Evolutionary conservation across 495 filamentous ascomycete genomes (phyloP).

Genomic region (Ramalina peruviana): DNA sequence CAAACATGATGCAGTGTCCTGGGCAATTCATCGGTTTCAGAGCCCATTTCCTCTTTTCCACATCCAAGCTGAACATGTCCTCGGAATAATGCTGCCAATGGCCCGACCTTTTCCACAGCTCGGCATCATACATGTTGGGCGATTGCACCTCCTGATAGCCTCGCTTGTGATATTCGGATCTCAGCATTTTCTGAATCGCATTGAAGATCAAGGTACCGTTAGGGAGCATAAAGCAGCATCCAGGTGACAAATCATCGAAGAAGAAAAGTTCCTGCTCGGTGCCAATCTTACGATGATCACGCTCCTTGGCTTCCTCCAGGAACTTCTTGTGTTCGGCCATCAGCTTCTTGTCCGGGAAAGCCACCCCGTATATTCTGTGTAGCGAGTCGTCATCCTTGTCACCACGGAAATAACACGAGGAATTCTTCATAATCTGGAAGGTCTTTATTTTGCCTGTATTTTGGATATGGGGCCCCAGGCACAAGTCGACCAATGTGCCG

Average conservation of each 20-base stretch:
- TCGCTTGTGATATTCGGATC: constrained; percentile 80
- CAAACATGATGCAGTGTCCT: constrained; percentile 68
- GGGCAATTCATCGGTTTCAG: constrained; percentile 99
- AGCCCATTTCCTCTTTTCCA: constrained; percentile 67
- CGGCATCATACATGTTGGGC: constrained; percentile 88
- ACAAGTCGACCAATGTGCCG: constrained; percentile 68
- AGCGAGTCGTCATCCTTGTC: constrained; percentile 85
- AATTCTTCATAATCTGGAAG: constrained; percentile 92
- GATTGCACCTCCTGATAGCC: constrained; percentile 91
- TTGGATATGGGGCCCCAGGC: constrained; percentile 73
- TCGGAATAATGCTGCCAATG: constrained; percentile 95
- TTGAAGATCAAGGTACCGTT: constrained; percentile 89
- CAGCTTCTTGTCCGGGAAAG: constrained; percentile 91
- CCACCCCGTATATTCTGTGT: constrained; percentile 90
- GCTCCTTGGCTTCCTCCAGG: constrained; percentile 88
- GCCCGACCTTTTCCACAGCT: constrained; percentile 85
- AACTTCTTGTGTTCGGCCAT: constrained; percentile 85
- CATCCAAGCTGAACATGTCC: constrained; percentile 88
- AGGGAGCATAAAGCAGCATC: constrained; percentile 87
- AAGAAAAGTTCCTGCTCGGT: constrained; percentile 94
- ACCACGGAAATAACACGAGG: constrained; percentile 90
- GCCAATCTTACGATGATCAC: constrained; percentile 82
- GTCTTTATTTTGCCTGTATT: constrained; percentile 85
- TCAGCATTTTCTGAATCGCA: constrained; percentile 62
- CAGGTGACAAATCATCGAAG: constrained; percentile 83